phyloP scores from a whole-genome alignment of 257 asterid species.

The Solanum medicagineum region DNA sequence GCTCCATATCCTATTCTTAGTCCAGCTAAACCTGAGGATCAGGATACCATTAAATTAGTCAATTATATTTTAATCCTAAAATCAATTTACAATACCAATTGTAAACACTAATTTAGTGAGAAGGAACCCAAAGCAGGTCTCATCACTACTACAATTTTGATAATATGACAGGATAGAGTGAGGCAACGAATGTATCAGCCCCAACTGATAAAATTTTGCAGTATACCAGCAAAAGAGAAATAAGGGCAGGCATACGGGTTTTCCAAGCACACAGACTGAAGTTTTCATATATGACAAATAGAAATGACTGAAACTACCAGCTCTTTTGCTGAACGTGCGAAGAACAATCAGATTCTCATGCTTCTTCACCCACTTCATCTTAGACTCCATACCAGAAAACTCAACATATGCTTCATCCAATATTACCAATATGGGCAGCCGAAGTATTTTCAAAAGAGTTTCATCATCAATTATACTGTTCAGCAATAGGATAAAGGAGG shows the following conservation, averaged over 20 bases:
- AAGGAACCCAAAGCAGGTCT: background rate
- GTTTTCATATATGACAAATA: background rate
- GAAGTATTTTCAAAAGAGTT: constrained; percentile 53
- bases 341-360: constrained; percentile 88
- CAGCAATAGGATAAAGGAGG: constrained; percentile 2
- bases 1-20: constrained; percentile 95
- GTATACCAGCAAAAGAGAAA: background rate
- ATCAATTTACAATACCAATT: background rate
- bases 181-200: background rate
- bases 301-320: constrained; percentile 37
- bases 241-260: background rate
- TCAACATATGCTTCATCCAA: constrained; percentile 97
- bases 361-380: constrained; percentile 97
- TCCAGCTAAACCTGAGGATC: constrained; percentile 75
- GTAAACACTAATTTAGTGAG: background rate
- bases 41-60: background rate
- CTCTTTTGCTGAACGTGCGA: constrained; percentile 97
- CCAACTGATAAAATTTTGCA: background rate
- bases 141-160: background rate
- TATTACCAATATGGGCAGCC: constrained; percentile 74
- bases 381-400: constrained; percentile 75
- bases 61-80: background rate
- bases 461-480: constrained; percentile 77
- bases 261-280: background rate
- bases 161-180: background rate